Base-by-base conservation (phyloP, 257 asterid genomes). In the Coffea canephora region DNA sequence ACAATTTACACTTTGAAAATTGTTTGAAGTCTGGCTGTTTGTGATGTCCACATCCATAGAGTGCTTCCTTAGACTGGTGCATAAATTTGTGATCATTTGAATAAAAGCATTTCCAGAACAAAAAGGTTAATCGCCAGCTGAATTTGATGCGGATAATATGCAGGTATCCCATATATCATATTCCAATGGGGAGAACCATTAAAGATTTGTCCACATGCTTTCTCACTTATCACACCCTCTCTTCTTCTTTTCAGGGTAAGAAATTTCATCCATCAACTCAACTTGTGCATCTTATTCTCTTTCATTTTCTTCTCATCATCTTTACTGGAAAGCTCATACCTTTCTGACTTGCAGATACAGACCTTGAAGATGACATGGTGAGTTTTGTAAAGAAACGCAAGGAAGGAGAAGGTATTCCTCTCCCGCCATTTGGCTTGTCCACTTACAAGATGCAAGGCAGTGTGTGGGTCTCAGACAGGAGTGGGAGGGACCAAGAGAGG, bases 141-240 rank as follows among this genome's bases (percentile, higher is more conserved):
- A 61, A 46, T 66, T 52, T 71, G 85, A 77, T 71, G 80, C 57
- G 80, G 55, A 81, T 49, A 49, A 65, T 79, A 71, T 80, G 61
- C 86, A 88, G 91, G 91, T 88, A 86, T 78, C 91, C 91, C 10
- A 88, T 88, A 76, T 88, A 88, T 75, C 87, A 86, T 77, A 88
- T 88, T 75, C 91, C 91, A 19, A 85, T 87, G 86, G 89, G 89
- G 71, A 84, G 87, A 81, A 85, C 87, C n/a, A 77, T 83, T 45
- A 88, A 83, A 77, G 90, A 86, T 85, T 78, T 88, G 85, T 83
- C 89, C 70, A 76, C 91, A 27, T 79, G 86, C 82, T 88, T 88
- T 78, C 91, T 88, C 80, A 81, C 91, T 69, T 88, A 84, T 79
- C 91, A 88, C 84, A 88, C 90, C 72, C 88, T 88, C 73, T 88